phyloP scores from a whole-genome alignment of 2,329 filamentous ascomycete species.

The Penicillium thymicola region DNA sequence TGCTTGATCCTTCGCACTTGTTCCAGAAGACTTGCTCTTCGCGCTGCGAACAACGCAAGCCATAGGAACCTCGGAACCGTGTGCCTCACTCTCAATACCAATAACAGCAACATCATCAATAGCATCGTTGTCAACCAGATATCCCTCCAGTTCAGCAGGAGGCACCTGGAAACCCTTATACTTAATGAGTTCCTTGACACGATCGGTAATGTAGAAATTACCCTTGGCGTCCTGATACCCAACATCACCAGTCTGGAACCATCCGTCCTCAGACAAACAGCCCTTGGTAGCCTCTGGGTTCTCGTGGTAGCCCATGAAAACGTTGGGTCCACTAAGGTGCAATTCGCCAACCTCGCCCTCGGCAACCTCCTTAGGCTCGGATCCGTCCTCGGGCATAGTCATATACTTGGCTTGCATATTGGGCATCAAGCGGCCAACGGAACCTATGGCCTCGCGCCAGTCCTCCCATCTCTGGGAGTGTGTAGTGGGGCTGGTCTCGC shows the following conservation, averaged over 20 bases:
- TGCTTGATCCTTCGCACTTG: slow-evolving; percentile 48
- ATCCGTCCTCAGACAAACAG: slow-evolving; percentile 65
- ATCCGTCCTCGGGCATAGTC: slow-evolving; percentile 52
- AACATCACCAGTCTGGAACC: slow-evolving; percentile 88
- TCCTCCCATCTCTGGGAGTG: slow-evolving; percentile 70
- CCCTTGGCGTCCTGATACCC: slow-evolving; percentile 72
- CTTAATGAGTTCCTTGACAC: slow-evolving; percentile 64
- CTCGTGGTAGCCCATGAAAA: slow-evolving; percentile 61
- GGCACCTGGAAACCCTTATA: slow-evolving; percentile 71
- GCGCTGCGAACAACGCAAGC: slow-evolving; percentile 58
- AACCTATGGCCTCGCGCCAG: slow-evolving; percentile 73
- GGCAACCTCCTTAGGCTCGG: slow-evolving; percentile 53
- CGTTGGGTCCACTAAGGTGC: slow-evolving; percentile 61
- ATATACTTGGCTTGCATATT: slow-evolving; percentile 82
- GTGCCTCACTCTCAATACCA: slow-evolving; percentile 57
- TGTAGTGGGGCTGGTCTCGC: slow-evolving; percentile 78
- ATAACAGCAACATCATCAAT: slow-evolving; percentile 62
- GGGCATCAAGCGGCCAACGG: slow-evolving; percentile 72
- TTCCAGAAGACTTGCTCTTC: slow-evolving; percentile 44
- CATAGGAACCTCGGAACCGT: slow-evolving; percentile 66
- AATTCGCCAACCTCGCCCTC: slow-evolving; percentile 67
- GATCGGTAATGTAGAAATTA: slow-evolving; percentile 88
- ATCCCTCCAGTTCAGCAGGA: slow-evolving; percentile 63
- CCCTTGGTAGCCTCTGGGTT: slow-evolving; percentile 57
- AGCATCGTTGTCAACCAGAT: slow-evolving; percentile 49